Evolutionary conservation across 2,329 filamentous ascomycete genomes (phyloP).

Genomic region (Penicillium sp.): DNA sequence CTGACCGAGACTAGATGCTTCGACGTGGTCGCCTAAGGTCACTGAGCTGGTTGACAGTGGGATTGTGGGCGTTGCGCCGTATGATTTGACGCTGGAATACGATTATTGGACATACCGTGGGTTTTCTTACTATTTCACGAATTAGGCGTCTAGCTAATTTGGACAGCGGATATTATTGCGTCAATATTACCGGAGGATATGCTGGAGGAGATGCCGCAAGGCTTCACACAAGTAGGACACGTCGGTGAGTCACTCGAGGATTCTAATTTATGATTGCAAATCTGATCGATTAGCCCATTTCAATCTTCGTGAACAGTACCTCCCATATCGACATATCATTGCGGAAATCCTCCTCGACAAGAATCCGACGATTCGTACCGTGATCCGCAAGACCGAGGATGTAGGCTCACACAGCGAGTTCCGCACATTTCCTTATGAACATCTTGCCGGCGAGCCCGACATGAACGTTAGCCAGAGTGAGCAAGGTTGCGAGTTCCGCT

Average conservation of each 20-base stretch:
- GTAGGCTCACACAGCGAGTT: constrained; percentile 86
- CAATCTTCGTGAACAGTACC: constrained; percentile 81
- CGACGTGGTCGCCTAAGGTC: constrained; percentile 77
- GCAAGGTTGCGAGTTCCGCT: constrained; percentile 82
- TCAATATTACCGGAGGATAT: constrained; percentile 80
- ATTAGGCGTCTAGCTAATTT: constrained; percentile 15
- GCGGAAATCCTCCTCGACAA: constrained; percentile 89
- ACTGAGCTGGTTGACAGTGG: constrained; percentile 70
- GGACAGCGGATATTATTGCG: constrained; percentile 76
- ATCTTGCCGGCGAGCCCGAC: constrained; percentile 80
- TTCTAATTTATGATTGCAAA: not conserved
- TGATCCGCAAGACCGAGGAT: constrained; percentile 94
- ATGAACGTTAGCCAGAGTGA: constrained; percentile 83
- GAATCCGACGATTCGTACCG: constrained; percentile 78
- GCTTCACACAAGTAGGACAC: constrained; percentile 88
- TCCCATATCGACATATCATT: constrained; percentile 85
- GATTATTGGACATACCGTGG: constrained; percentile 82
- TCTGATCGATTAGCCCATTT: constrained; percentile 69
- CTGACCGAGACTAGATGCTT: constrained; percentile 56
- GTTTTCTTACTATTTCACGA: constrained; percentile 28
- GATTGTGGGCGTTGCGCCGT: constrained; percentile 74
- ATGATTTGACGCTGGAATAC: constrained; percentile 77
- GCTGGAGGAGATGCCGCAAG: constrained; percentile 79
- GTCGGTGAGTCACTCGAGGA: constrained; percentile 64
- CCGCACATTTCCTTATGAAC: constrained; percentile 90